A percentile compares a stretch with the other conserved stretches of the same genome.
Evolutionary conservation across 2,329 filamentous ascomycete species (phyloP).

Genomic region (Gaeumannomyces tritici): DNA sequence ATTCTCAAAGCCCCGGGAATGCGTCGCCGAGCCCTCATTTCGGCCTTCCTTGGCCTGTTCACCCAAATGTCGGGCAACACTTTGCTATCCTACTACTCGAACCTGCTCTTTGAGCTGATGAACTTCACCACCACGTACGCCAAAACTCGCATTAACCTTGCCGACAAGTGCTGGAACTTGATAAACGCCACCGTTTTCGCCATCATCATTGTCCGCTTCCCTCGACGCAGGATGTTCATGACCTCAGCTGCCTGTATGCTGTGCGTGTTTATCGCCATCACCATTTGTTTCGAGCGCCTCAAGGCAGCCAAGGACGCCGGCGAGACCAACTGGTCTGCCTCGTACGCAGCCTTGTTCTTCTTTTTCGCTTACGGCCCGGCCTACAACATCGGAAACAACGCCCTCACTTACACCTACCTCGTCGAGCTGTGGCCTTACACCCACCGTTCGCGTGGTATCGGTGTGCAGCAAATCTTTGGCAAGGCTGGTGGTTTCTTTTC

Average conservation of each 20-base stretch:
- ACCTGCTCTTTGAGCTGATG: slow-evolving; percentile 33
- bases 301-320: slow-evolving; percentile 7
- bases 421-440: slow-evolving; percentile 17
- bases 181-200: slow-evolving; percentile 25
- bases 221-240: slow-evolving; percentile 16
- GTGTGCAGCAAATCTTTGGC: slow-evolving; percentile 34
- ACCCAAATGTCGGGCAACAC: slow-evolving; percentile 45
- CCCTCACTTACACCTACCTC: slow-evolving; percentile 15
- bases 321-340: slow-evolving; percentile 14
- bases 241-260: slow-evolving; percentile 14
- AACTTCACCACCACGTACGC: slow-evolving; percentile 29
- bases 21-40: slow-evolving; percentile 37
- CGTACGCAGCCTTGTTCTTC: slow-evolving; percentile 15
- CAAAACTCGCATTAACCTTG: slow-evolving; percentile 34
- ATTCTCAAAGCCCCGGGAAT: slow-evolving; percentile 12
- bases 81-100: slow-evolving; percentile 40
- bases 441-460: slow-evolving; percentile 24
- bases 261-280: slow-evolving; percentile 13
- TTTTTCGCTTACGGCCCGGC: slow-evolving; percentile 17
- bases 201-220: slow-evolving; percentile 25
- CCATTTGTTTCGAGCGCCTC: slow-evolving; percentile 13
- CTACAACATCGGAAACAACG: slow-evolving; percentile 17
- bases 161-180: slow-evolving; percentile 35
- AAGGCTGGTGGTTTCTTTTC: slow-evolving; percentile 22
- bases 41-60: slow-evolving; percentile 39